These are phyloP conservation scores for Alternaria ventricosa DNA, from an alignment of 2,329 filamentous ascomycete species.

Conservation along the genomic window DNA sequence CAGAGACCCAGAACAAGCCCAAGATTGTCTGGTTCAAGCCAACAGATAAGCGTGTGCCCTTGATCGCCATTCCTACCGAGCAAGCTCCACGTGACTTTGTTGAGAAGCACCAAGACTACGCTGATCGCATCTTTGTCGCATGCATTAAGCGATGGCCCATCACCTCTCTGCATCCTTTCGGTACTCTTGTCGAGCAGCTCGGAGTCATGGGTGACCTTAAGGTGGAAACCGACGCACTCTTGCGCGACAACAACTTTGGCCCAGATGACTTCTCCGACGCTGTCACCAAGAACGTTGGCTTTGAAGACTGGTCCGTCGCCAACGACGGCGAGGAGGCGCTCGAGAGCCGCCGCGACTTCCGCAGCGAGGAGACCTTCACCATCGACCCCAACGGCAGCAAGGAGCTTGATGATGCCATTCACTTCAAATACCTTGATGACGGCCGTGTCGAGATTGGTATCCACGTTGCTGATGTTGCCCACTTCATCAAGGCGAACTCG, in stretches of 20 bases:
- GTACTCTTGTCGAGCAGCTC: constrained; percentile 94
- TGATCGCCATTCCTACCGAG: constrained; percentile 98
- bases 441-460: constrained; percentile 93
- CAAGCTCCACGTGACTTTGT: constrained; percentile 98
- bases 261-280: constrained; percentile 98
- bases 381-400: constrained; percentile 87
- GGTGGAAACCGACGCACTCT: constrained; percentile 95
- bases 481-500: constrained; percentile 96
- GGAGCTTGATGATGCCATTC: constrained; percentile 90
- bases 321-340: constrained; percentile 81
- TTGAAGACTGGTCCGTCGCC: constrained; percentile 87
- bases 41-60: constrained; percentile 95
- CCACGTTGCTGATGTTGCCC: constrained; percentile 91
- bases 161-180: constrained; percentile 98
- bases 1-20: constrained; percentile 91
- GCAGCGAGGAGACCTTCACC: constrained; percentile 86
- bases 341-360: constrained; percentile 84
- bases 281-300: constrained; percentile 88
- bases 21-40: constrained; percentile 99
- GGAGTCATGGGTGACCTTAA: constrained; percentile 97
- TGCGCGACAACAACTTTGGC: constrained; percentile 98
- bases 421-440: constrained; percentile 83
- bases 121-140: constrained; percentile 96
- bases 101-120: constrained; percentile 97
- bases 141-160: constrained; percentile 99